Conservation (phyloP, 345 rosid species). For the Moringa oleifera region DNA sequence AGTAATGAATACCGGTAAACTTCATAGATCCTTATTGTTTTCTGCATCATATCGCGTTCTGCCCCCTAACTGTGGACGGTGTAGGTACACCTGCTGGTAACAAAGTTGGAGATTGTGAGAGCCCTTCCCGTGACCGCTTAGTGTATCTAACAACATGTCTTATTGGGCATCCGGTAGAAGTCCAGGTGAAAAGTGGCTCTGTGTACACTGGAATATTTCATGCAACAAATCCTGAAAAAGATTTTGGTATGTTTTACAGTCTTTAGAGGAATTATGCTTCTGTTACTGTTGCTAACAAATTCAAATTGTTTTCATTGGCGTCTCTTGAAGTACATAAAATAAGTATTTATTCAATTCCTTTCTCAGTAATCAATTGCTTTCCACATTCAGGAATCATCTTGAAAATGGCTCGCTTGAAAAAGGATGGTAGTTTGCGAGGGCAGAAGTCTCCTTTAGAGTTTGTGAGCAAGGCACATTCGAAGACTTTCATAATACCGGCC, state of each 20-base stretch:
- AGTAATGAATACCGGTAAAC: constrained; percentile 39
- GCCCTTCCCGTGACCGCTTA: constrained; percentile 61
- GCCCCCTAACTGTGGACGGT: constrained; percentile 16
- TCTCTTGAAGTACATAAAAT: background rate
- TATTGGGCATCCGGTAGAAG: constrained; percentile 84
- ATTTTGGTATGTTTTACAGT: constrained; percentile 59
- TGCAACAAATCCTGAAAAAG: constrained; percentile 69
- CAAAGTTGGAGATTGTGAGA: constrained; percentile 44
- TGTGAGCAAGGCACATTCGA: constrained; percentile 62
- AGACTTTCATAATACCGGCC: constrained; percentile 63
- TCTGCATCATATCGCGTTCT: constrained; percentile 8
- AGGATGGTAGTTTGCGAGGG: constrained; percentile 52
- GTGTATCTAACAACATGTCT: constrained; percentile 61
- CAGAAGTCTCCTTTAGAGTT: constrained; percentile 48
- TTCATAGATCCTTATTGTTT: constrained; percentile 16
- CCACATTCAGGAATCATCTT: constrained; percentile 64
- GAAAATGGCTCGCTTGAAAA: constrained; percentile 82
- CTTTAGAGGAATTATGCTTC: constrained; percentile 5
- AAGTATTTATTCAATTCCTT: background rate
- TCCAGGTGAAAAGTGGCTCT: constrained; percentile 85
- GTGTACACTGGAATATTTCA: constrained; percentile 76
- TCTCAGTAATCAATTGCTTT: constrained; percentile 9
- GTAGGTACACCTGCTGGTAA: constrained; percentile 34
- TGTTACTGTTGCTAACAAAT: background rate
- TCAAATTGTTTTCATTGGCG: background rate